These are phyloP conservation scores for Phialemoniopsis sp. DNA, from an alignment of 2,329 filamentous ascomycete species.

Conservation along the genomic window DNA sequence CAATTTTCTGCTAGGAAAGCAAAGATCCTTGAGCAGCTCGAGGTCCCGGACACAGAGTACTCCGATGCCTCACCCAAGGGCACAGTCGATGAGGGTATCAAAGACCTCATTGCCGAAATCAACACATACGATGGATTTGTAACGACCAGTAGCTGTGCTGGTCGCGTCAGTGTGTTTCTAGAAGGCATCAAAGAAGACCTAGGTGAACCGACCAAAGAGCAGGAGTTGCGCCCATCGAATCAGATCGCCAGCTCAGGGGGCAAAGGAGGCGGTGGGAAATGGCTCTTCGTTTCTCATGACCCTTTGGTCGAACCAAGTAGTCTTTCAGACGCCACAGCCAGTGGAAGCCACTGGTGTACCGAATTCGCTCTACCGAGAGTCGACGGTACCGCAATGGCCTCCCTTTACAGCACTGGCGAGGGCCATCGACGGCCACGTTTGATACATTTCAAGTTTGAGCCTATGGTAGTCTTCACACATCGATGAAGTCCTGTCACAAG, in stretches of 20 bases:
- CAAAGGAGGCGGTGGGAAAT: conserved; percentile 78
- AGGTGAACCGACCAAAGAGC: conserved; percentile 4
- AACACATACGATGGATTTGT: conserved; percentile 73
- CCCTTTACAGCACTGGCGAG: too few relatives aligned
- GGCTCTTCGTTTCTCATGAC: conserved; percentile 87
- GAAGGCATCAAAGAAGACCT: conserved; percentile 59
- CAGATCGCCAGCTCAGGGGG: conserved; percentile 64
- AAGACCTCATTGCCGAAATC: conserved; percentile 72
- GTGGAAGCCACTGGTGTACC: too few relatives aligned
- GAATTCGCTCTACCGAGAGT: too few relatives aligned
- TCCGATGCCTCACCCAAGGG: conserved; percentile 87
- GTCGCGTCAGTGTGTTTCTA: conserved; percentile 80
- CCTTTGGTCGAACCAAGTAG: conserved; percentile 40
- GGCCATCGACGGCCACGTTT: conserved; percentile 22
- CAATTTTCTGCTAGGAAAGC: conserved; percentile 60
- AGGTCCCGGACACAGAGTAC: conserved; percentile 66
- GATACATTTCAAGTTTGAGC: conserved; percentile 90
- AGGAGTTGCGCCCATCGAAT: conserved; percentile 5
- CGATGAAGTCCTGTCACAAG: too few relatives aligned
- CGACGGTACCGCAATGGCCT: too few relatives aligned
- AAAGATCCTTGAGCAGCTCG: conserved; percentile 68
- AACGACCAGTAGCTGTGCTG: conserved; percentile 91
- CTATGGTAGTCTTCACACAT: conserved; percentile 69
- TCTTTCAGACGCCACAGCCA: conserved; percentile 14
- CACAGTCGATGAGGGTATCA: conserved; percentile 74